These are phyloP conservation scores for Sphagnum tenellum DNA, from an alignment of 225 moss, liverwort and hornwort genomes.

Conservation along the genomic window DNA sequence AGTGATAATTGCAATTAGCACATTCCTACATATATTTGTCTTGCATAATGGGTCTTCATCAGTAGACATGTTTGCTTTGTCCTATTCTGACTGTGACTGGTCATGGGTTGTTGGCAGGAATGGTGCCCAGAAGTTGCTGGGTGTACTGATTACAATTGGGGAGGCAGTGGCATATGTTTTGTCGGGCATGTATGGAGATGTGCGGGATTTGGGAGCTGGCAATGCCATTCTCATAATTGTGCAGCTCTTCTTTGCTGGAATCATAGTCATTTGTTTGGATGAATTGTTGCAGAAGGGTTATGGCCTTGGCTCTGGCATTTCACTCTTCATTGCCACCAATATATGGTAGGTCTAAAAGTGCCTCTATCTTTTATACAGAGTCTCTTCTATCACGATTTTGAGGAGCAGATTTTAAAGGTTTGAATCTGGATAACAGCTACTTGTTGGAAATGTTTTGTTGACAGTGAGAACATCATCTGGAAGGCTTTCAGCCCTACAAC, in stretches of 20 bases:
- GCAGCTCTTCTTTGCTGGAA: slow-evolving; percentile 90
- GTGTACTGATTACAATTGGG: slow-evolving; percentile 87
- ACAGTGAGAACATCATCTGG: slow-evolving; percentile 98
- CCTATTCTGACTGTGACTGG: too few relatives aligned
- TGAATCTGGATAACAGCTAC: too few relatives aligned
- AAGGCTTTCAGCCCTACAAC: slow-evolving; percentile 98
- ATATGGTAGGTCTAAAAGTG: slow-evolving; percentile 50
- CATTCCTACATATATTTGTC: too few relatives aligned
- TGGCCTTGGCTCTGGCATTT: slow-evolving; percentile 91
- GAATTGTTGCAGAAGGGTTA: slow-evolving; percentile 97
- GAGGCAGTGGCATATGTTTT: slow-evolving; percentile 85
- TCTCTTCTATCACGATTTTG: too few relatives aligned
- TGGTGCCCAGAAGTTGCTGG: slow-evolving; percentile 91
- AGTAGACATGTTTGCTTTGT: too few relatives aligned
- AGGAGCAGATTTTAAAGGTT: too few relatives aligned
- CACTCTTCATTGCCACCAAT: slow-evolving; percentile 94
- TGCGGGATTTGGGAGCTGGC: slow-evolving; percentile 82
- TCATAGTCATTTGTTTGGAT: slow-evolving; percentile 90
- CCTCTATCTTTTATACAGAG: too few relatives aligned
- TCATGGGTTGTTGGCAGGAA: slow-evolving; percentile 29
- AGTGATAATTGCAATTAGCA: too few relatives aligned
- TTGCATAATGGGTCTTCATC: too few relatives aligned
- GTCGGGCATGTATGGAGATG: slow-evolving; percentile 90
- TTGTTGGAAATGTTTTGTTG: background rate
- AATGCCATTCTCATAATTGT: slow-evolving; percentile 94